Evolutionary conservation across 352 stramenopile species (phyloP), one percentile per base, ranked within the genome.

Genomic region (Elongisporangium anandrum): DNA sequence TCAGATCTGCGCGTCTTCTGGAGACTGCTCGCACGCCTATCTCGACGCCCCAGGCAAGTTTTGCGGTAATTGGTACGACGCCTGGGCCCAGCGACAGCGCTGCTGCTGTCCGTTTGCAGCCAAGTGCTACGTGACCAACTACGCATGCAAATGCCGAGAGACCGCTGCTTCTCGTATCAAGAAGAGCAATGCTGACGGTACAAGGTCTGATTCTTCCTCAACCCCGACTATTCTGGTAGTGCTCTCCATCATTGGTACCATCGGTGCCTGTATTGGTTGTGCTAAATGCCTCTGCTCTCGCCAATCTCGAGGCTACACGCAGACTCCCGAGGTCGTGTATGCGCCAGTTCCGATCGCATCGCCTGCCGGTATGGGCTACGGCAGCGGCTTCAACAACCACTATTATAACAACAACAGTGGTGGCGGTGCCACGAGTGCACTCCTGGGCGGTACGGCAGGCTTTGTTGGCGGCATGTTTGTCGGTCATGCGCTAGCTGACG

Each of bases 51-150:
- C 56, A 19, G 67, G 67, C 13, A 59, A 74, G 21, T 74, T 71
- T 45, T 74, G 67, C 29, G 67, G 67, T 22, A 70, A 70, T 16
- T 74, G 67, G 67, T 48, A 72, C 23, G 67, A 74, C 26, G 56
- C 50, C 45, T 21, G 60, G 15, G 71, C 53, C 24, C 60, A 69
- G 7, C 58, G 60, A 38, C 67, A 74, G 52, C 22, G 64, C n/a
- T 74, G 67, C 51, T 74, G 67, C 64, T 74, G 67, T 20, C 67
- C 67, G 16, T 63, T 54, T 24, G 52, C 67, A 29, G 63, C 67
- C 13, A 66, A 56, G 16, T 74, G 67, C 23, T 50, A 57, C 24
- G 55, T 74, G 5, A 61, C 53, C 34, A 74, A 74, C 54, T 74
- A 74, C 54, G 54, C 54, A 1, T 74, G 67, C 21, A 68, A 61